Evolutionary conservation across 2,329 filamentous ascomycete genomes (phyloP).

Genomic region (Dryadomyces quercivorus): DNA sequence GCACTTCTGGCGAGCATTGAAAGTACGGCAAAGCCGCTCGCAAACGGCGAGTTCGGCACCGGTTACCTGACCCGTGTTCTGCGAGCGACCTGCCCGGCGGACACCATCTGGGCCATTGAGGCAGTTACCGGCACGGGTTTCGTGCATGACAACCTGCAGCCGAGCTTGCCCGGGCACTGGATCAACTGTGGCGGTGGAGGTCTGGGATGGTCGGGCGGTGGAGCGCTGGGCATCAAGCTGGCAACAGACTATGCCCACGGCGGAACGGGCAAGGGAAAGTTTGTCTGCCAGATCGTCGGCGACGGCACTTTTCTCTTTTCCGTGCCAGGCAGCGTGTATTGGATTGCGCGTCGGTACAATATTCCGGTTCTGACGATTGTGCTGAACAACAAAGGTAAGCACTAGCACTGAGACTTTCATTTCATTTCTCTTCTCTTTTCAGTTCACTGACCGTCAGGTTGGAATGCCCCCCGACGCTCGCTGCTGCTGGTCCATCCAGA

Average conservation of each 20-base stretch:
- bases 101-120: conserved; percentile 62
- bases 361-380: conserved; percentile 37
- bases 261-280: conserved; percentile 25
- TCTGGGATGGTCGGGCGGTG: conserved; percentile 41
- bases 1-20: conserved; percentile 47
- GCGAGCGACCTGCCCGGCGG: conserved; percentile 23
- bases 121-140: conserved; percentile 57
- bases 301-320: conserved; percentile 37
- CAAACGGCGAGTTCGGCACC: conserved; percentile 49
- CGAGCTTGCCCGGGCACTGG: conserved; percentile 38
- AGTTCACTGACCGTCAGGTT: conserved; percentile 23
- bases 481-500: conserved; percentile 46
- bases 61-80: conserved; percentile 28
- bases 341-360: conserved; percentile 33
- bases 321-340: conserved; percentile 34
- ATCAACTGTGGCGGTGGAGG: conserved; percentile 42
- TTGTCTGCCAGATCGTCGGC: conserved; percentile 36
- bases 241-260: conserved; percentile 27
- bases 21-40: conserved; percentile 37
- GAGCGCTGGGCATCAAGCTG: conserved; percentile 36
- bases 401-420: neutral
- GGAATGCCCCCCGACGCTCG: conserved; percentile 48
- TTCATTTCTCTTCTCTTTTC: neutral
- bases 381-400: conserved; percentile 35
- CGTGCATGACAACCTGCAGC: conserved; percentile 56